phyloP scores from a whole-genome alignment of 192 early-diverging fungal species.

The Podila horticola region DNA sequence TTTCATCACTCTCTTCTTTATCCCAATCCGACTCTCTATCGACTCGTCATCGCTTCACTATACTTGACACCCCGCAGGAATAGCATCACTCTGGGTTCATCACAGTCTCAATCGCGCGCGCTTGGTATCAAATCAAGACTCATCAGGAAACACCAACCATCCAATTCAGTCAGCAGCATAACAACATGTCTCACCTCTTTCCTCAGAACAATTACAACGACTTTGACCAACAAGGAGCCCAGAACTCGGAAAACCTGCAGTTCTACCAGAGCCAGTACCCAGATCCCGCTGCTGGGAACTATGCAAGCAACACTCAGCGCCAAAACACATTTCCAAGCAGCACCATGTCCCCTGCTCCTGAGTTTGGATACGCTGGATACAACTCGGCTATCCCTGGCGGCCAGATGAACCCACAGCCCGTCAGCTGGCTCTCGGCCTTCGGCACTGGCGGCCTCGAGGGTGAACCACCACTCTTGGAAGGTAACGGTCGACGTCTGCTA shows the following conservation, averaged over 20 bases:
- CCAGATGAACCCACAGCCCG: conserved; percentile 44
- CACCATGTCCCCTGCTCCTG: conserved; percentile 40
- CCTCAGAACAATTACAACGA: conserved; percentile 30
- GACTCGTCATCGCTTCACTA: neutral
- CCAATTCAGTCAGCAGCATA: neutral
- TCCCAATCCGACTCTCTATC: neutral
- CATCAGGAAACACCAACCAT: conserved; percentile 1
- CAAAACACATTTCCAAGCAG: conserved; percentile 35
- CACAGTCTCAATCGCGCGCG: neutral
- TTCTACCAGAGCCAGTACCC: conserved; percentile 64
- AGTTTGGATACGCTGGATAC: conserved; percentile 41
- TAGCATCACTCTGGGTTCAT: neutral
- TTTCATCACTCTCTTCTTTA: conserved; percentile 8
- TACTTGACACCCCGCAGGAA: neutral
- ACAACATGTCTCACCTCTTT: conserved; percentile 33
- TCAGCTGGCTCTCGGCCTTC: conserved; percentile 74
- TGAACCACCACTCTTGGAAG: conserved; percentile 94
- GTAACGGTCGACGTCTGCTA: conserved; percentile 37
- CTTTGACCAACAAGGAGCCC: conserved; percentile 33
- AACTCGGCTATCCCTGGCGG: conserved; percentile 22
- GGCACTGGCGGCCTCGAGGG: conserved; percentile 91
- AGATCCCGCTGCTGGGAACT: conserved; percentile 49
- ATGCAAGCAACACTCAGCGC: conserved; percentile 31
- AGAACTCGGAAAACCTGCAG: conserved; percentile 59
- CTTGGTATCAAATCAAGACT: neutral